Conservation (phyloP, 1,284 basidiomycete species). For the Violaceomyces palustris region DNA sequence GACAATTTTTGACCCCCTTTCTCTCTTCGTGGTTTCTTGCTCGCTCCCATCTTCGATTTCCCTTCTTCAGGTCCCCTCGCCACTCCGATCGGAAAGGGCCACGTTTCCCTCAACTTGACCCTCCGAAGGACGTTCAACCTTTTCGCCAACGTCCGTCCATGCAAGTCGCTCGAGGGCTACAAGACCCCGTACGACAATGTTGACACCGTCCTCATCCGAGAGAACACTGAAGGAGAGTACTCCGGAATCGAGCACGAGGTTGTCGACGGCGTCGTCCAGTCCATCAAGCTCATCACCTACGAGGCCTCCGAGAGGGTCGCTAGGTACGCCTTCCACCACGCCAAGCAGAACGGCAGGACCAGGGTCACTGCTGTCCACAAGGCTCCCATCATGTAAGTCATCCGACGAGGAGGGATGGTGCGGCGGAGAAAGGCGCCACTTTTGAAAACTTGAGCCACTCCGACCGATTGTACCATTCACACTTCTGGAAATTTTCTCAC, state of each 20-base stretch:
- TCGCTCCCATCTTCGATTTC: not conserved
- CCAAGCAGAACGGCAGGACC: constrained; percentile 76
- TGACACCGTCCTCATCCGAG: constrained; percentile 94
- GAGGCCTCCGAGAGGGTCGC: constrained; percentile 98
- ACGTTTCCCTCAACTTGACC: constrained; percentile 96
- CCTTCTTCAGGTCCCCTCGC: constrained; percentile 31
- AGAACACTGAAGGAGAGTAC: constrained; percentile 99
- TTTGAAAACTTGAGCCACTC: not conserved
- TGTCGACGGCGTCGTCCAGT: constrained; percentile 97
- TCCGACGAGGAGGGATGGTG: not conserved
- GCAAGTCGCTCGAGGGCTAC: constrained; percentile 90
- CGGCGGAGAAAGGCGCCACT: not conserved
- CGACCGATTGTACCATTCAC: not conserved
- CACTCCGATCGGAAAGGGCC: constrained; percentile 88
- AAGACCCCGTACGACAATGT: constrained; percentile 98
- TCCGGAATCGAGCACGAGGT: constrained; percentile 98
- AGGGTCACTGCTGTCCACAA: constrained; percentile 99
- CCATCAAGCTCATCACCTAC: constrained; percentile 99
- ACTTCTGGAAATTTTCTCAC: not conserved
- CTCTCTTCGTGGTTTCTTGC: not conserved
- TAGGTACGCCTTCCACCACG: constrained; percentile 97
- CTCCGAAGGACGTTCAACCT: constrained; percentile 94
- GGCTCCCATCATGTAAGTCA: constrained; percentile 89
- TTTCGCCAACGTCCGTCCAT: constrained; percentile 97
- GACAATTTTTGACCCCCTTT: not conserved